phyloP scores from a whole-genome alignment of 2,329 filamentous ascomycete species.

The Hypocrella siamensis region DNA sequence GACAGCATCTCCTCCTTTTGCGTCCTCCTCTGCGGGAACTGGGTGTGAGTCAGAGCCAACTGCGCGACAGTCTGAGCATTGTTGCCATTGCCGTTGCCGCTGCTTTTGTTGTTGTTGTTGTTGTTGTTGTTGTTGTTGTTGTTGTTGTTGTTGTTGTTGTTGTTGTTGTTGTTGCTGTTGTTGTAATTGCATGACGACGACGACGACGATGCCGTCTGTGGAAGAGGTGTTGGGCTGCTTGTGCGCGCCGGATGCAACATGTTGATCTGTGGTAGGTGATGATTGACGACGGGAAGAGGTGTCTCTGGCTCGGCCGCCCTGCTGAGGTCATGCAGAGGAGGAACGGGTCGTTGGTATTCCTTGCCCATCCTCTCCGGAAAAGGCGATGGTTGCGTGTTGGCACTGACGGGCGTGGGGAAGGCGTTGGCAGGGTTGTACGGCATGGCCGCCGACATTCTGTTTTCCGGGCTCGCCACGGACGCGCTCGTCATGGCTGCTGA shows the following conservation, averaged over 20 bases:
- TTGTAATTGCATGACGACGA: slow-evolving; percentile 17
- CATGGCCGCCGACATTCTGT: slow-evolving; percentile 44
- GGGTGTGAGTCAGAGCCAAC: slow-evolving; percentile 39
- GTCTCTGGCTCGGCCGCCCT: slow-evolving; percentile 37
- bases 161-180: no score
- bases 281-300: slow-evolving; percentile 32
- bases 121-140: no score
- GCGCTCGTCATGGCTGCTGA: slow-evolving; percentile 44
- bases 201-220: slow-evolving; percentile 12
- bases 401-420: slow-evolving; percentile 48
- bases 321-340: slow-evolving; percentile 42
- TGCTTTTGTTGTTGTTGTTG: no score
- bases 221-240: slow-evolving; percentile 28
- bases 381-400: slow-evolving; percentile 26
- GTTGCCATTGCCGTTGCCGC: no score
- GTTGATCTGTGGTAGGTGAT: slow-evolving; percentile 40
- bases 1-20: slow-evolving; percentile 86
- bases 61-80: slow-evolving; percentile 39
- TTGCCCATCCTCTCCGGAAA: slow-evolving; percentile 36
- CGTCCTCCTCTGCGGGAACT: slow-evolving; percentile 33
- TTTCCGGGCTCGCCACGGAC: slow-evolving; percentile 41
- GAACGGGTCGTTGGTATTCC: slow-evolving; percentile 45
- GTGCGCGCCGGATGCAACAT: slow-evolving; percentile 34
- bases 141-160: no score
- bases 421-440: slow-evolving; percentile 38